Conservation (phyloP, 2,329 filamentous ascomycete genomes). For the Scolecobasidium constrictum region DNA sequence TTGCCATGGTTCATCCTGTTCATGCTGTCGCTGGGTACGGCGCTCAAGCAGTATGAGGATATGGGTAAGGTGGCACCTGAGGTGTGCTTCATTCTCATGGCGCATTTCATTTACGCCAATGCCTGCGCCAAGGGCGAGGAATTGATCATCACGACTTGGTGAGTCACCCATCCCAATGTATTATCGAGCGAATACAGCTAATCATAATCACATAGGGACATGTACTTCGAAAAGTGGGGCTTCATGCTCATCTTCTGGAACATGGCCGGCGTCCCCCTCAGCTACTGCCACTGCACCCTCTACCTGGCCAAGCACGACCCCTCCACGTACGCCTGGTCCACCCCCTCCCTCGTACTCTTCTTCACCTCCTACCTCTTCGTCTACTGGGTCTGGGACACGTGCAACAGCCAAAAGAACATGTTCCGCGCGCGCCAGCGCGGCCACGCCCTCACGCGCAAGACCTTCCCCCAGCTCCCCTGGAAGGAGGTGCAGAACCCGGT, state of each 20-base stretch:
- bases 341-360: constrained; percentile 51
- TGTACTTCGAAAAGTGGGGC: constrained; percentile 95
- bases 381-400: constrained; percentile 89
- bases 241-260: constrained; percentile 99
- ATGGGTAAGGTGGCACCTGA: constrained; percentile 84
- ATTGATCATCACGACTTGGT: constrained; percentile 78
- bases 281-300: constrained; percentile 88
- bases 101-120: constrained; percentile 85
- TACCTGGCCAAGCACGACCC: constrained; percentile 80
- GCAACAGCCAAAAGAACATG: constrained; percentile 88
- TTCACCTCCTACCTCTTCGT: constrained; percentile 66
- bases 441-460: constrained; percentile 56
- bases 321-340: constrained; percentile 66
- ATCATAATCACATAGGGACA: constrained; percentile 50
- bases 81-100: constrained; percentile 73
- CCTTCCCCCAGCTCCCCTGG: constrained; percentile 88
- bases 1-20: constrained; percentile 89
- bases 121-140: constrained; percentile 89
- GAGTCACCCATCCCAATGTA: constrained; percentile 15
- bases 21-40: constrained; percentile 63
- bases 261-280: constrained; percentile 78
- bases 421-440: constrained; percentile 75
- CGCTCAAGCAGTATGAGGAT: constrained; percentile 70
- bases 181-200: not conserved
- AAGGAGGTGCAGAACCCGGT: constrained; percentile 71